These are phyloP conservation scores for Magnusiomyces paraingens DNA, from an alignment of 1,139 yeast species.

Conservation along the genomic window DNA sequence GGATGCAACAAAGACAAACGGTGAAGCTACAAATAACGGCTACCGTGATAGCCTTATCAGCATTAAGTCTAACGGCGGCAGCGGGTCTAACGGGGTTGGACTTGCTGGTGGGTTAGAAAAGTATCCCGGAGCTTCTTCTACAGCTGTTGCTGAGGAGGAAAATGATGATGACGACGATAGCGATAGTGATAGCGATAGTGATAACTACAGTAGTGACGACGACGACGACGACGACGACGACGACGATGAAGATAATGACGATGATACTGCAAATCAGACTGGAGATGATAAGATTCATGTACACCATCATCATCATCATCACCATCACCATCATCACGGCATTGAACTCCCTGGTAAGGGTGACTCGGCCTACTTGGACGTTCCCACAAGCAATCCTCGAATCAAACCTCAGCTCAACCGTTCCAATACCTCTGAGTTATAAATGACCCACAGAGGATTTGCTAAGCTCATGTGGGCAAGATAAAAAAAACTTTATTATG, in stretches of 20 bases:
- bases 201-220: conserved; percentile 9
- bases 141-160: neutral
- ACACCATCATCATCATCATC: neutral
- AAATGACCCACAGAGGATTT: neutral
- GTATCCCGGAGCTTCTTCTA: conserved; percentile 1
- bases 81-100: neutral
- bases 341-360: neutral
- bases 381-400: neutral
- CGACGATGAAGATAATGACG: conserved; percentile 2
- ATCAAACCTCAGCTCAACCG: neutral
- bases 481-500: too few relatives aligned
- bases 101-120: neutral
- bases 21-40: neutral
- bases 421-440: neutral
- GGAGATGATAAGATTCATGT: neutral
- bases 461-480: too few relatives aligned
- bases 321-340: neutral
- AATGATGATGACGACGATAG: conserved; percentile 10
- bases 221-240: conserved; percentile 13
- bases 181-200: conserved; percentile 7
- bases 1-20: neutral
- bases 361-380: neutral
- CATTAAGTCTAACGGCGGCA: neutral
- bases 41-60: neutral
- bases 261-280: neutral